Conservation (phyloP, 495 filamentous ascomycete species). For the Aspergillus avenaceus region DNA sequence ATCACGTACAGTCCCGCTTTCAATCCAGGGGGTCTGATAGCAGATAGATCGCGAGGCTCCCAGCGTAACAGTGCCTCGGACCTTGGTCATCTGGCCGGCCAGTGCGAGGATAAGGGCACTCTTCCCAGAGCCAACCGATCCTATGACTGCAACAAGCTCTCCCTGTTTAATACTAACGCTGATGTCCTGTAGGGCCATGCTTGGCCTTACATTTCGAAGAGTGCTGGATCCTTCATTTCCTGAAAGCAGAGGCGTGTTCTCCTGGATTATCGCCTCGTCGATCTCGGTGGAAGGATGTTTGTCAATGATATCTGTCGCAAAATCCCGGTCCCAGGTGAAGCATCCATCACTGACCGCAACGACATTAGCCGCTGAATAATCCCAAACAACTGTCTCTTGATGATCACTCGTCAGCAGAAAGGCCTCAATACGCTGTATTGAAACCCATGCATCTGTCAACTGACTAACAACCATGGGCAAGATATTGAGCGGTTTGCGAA, state of each 20-base stretch:
- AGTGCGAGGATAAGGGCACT: conserved; percentile 85
- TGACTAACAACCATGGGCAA: neutral
- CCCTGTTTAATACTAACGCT: conserved; percentile 70
- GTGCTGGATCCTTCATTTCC: conserved; percentile 45
- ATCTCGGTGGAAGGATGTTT: neutral
- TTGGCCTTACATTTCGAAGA: neutral
- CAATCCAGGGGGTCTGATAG: conserved; percentile 96
- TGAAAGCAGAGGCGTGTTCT: conserved; percentile 49
- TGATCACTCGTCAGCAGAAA: neutral
- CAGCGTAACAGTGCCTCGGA: conserved; percentile 64
- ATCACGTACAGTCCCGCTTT: conserved; percentile 78
- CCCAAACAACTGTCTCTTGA: neutral
- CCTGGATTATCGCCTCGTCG: conserved; percentile 10
- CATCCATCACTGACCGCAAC: neutral
- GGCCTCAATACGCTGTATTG: neutral
- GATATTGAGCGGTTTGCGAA: neutral
- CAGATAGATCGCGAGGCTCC: conserved; percentile 83
- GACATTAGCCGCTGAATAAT: neutral
- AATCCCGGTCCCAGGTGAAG: neutral
- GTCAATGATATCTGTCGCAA: neutral
- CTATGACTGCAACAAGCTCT: conserved; percentile 88
- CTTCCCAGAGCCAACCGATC: conserved; percentile 87
- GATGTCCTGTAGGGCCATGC: conserved; percentile 36
- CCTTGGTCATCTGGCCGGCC: conserved; percentile 90
- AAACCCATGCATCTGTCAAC: neutral